A percentile compares a stretch with the other conserved stretches of the same genome.
phyloP scores from a whole-genome alignment of 192 early-diverging fungal species.

The Coemansia sp. region DNA sequence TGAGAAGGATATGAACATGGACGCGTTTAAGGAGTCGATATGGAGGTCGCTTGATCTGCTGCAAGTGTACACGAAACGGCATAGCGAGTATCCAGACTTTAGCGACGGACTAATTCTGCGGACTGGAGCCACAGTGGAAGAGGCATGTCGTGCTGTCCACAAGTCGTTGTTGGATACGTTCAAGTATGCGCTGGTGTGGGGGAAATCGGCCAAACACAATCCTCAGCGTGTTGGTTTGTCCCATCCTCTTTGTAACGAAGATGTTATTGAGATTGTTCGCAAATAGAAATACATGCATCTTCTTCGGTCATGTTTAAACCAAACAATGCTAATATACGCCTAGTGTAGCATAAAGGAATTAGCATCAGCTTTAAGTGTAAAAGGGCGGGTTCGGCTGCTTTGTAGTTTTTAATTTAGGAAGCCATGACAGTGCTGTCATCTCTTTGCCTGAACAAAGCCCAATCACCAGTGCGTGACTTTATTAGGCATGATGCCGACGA shows the following conservation, averaged over 20 bases:
- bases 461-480: no score
- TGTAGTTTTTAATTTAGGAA: no score
- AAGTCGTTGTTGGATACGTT: constrained; percentile 82
- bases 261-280: constrained; percentile 85
- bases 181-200: constrained; percentile 97
- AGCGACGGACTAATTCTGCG: constrained; percentile 88
- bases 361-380: no score
- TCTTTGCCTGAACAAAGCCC: no score
- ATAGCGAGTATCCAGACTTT: constrained; percentile 94
- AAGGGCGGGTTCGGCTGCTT: no score
- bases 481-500: no score
- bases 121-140: constrained; percentile 75
- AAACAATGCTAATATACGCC: neutral
- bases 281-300: constrained; percentile 35
- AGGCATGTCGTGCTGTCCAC: constrained; percentile 88
- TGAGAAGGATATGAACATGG: constrained; percentile 89
- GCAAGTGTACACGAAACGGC: constrained; percentile 94
- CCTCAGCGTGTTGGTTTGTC: constrained; percentile 90
- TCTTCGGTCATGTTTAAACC: neutral
- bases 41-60: constrained; percentile 89
- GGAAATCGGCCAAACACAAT: constrained; percentile 92
- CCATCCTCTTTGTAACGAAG: constrained; percentile 87
- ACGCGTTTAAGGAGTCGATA: constrained; percentile 84
- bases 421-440: no score
- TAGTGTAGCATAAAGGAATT: no score